Base-by-base conservation (phyloP, 2,329 filamentous ascomycete genomes). In the Nannizziopsis barbatae region DNA sequence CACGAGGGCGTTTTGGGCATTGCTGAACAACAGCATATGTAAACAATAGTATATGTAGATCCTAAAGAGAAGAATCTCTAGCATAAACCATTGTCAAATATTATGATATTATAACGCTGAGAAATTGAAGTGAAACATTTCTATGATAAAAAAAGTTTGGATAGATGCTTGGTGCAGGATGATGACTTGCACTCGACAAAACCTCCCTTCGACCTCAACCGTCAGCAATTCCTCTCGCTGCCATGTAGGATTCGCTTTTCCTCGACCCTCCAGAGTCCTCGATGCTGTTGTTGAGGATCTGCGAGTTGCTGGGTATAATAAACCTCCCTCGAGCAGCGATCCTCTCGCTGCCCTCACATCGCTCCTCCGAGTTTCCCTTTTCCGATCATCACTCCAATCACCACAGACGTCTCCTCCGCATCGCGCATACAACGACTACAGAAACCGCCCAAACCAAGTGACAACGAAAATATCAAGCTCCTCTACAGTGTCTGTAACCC, bases 271-370 rank as follows among this genome's bases (percentile, higher is more conserved):
- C 40, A 53, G 47, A 40, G 50, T 53, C 14, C 52, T 55, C 39
- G 51, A 53, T 44, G 50, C 53, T 18, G 49, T 56, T 46, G 50
- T 55, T n/a, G 47, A 52, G 30, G 46, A 51, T 31, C 45, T 55
- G 42, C 47, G 47, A 9, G 39, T 49, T n/a, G 14, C 46, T 14
- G 46, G 40, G 18, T 39, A 32, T 22, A 44, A 27, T 20, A 32
- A 11, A 35, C 31, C 46, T 27, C 22, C 22, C 18, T 22, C 46
- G 20, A 43, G 39, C 46, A 22, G 17, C 47, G 36, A 33, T 31
- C 42, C 41, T 35, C 47, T 45, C 42, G 15, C 18, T 12, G 18
- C 36, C 4, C 37, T 50, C 37, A 50, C 47, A 35, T 45, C 47
- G 8, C 32, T 50, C 14, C 47, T 50, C 22, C 47, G 47, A 4